Conservation (phyloP, 495 filamentous ascomycete species). For the Tuber calosporum region DNA sequence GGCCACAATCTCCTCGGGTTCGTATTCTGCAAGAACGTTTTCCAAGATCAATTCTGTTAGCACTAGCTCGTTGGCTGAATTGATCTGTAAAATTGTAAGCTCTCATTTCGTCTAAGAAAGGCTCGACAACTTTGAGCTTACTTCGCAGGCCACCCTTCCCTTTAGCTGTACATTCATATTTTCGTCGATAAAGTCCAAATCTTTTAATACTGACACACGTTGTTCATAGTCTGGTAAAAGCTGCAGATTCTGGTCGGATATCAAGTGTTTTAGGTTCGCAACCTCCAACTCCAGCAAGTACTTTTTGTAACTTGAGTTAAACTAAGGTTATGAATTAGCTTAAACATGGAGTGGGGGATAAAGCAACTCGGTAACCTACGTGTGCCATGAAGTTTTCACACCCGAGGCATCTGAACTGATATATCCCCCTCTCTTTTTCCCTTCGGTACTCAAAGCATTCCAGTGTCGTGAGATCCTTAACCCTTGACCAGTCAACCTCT, state of each 20-base stretch:
- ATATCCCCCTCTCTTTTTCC: constrained; percentile 10
- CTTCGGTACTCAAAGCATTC: constrained; percentile 64
- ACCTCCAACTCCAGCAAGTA: constrained; percentile 93
- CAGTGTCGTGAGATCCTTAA: constrained; percentile 69
- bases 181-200: constrained; percentile 82
- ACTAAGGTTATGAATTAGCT: constrained; percentile 46
- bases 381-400: constrained; percentile 80
- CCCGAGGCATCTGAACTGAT: constrained; percentile 46
- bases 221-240: constrained; percentile 97
- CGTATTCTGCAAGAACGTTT: constrained; percentile 90
- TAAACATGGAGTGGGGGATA: background rate
- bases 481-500: constrained; percentile 71
- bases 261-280: constrained; percentile 67
- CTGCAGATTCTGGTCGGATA: constrained; percentile 94
- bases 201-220: constrained; percentile 80
- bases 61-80: constrained; percentile 95
- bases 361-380: constrained; percentile 49
- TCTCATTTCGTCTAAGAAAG: constrained; percentile 4
- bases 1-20: constrained; percentile 93
- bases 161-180: constrained; percentile 81
- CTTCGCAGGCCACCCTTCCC: constrained; percentile 94
- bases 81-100: constrained; percentile 51
- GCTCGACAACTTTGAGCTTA: constrained; percentile 35
- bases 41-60: constrained; percentile 93
- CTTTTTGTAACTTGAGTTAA: constrained; percentile 87